phyloP scores from a whole-genome alignment of 257 asterid species.

The Voacanga thouarsii region DNA sequence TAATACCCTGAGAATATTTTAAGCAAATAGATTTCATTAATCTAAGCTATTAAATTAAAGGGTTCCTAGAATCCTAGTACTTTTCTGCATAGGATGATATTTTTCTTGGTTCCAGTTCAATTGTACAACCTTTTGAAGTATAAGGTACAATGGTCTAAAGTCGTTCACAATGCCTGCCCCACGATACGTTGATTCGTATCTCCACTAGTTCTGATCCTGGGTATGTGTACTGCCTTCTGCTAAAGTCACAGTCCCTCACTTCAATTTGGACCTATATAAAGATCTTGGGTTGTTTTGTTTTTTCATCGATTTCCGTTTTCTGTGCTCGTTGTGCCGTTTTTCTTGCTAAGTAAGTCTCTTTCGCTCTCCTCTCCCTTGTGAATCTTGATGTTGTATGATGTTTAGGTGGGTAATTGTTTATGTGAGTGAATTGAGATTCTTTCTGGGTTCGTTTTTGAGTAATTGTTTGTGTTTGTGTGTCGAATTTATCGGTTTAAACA shows the following conservation, averaged over 20 bases:
- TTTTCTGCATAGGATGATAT: too few species aligned
- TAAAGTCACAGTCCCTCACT: neutral
- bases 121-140: neutral
- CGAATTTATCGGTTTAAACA: neutral
- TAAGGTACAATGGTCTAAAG: neutral
- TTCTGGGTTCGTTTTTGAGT: neutral
- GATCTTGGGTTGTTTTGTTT: neutral
- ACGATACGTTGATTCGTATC: neutral
- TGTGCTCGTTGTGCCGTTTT: neutral
- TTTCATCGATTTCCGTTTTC: neutral
- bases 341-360: conserved; percentile 11
- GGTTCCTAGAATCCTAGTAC: too few species aligned
- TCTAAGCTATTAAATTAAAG: too few species aligned
- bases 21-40: too few species aligned
- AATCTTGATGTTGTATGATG: neutral
- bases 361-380: neutral
- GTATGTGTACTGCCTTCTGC: neutral
- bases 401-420: neutral
- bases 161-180: neutral
- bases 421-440: neutral
- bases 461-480: neutral
- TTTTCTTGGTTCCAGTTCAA: neutral
- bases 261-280: neutral
- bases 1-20: too few species aligned
- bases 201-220: neutral